Percentiles rank a stretch among this genome's conserved stretches.
These are phyloP conservation scores for Sarocladium brachiariae DNA, from an alignment of 2,329 filamentous ascomycete species.

Conservation along the genomic window DNA sequence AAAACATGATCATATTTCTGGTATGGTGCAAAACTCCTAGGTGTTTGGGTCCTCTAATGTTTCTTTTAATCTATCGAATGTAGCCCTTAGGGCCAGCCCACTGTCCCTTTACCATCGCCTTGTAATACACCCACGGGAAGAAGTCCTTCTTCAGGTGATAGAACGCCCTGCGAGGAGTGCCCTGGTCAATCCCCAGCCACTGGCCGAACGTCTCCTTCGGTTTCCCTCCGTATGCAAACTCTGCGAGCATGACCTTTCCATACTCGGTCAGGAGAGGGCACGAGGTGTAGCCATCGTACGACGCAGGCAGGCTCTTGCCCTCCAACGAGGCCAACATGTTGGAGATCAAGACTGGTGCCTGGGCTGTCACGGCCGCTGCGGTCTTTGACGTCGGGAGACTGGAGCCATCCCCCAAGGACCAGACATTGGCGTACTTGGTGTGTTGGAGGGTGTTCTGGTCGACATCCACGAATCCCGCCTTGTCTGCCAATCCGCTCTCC, in stretches of 20 bases:
- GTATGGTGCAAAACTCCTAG: not conserved
- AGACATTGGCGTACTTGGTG: constrained; percentile 49
- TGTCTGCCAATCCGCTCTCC: constrained; percentile 46
- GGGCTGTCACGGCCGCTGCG: constrained; percentile 44
- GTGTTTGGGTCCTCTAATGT: too few relatives aligned
- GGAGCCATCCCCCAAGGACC: constrained; percentile 54
- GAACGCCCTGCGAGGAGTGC: constrained; percentile 46
- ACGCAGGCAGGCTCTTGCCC: constrained; percentile 35
- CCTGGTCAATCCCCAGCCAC: constrained; percentile 43
- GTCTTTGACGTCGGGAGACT: constrained; percentile 53
- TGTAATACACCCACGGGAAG: constrained; percentile 59
- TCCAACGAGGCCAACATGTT: constrained; percentile 39
- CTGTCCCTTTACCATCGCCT: constrained; percentile 53
- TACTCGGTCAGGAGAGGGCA: constrained; percentile 50
- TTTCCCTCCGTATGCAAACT: constrained; percentile 58
- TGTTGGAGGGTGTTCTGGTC: constrained; percentile 45
- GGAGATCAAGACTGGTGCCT: constrained; percentile 43
- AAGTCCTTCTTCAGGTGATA: constrained; percentile 61
- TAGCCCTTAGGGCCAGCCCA: constrained; percentile 56
- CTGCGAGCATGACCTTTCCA: constrained; percentile 55
- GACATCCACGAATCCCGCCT: constrained; percentile 50
- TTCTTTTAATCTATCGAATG: not conserved
- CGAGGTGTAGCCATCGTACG: constrained; percentile 50
- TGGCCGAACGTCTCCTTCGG: constrained; percentile 56
- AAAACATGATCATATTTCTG: too few relatives aligned